These are phyloP conservation scores for Cutaneotrichosporon curvatum DNA, from an alignment of 1,284 basidiomycete species.

Conservation along the genomic window DNA sequence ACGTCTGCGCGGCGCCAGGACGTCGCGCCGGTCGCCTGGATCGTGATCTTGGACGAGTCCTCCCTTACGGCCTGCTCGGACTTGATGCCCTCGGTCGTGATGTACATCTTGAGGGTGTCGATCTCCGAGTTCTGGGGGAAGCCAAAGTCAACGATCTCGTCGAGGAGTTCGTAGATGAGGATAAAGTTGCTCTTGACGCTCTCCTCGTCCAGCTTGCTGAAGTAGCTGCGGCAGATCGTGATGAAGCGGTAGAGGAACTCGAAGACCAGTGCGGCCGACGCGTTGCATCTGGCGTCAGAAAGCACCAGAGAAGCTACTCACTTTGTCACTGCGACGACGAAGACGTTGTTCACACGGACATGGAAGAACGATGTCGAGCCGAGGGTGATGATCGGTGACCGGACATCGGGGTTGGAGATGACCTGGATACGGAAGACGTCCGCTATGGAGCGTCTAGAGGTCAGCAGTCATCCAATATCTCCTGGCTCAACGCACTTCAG, in stretches of 20 bases:
- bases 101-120: slow-evolving; percentile 94
- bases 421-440: slow-evolving; percentile 98
- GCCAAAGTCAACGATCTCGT: slow-evolving; percentile 97
- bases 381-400: slow-evolving; percentile 94
- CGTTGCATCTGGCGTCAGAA: slow-evolving; percentile 65
- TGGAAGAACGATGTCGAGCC: slow-evolving; percentile 98
- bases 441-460: slow-evolving; percentile 92
- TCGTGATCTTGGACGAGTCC: slow-evolving; percentile 92
- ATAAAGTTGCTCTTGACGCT: slow-evolving; percentile 99
- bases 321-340: slow-evolving; percentile 92
- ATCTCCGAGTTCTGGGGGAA: slow-evolving; percentile 99
- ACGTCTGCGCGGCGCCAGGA: slow-evolving; percentile 91
- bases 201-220: slow-evolving; percentile 97
- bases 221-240: slow-evolving; percentile 85
- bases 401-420: slow-evolving; percentile 90
- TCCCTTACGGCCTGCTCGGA: slow-evolving; percentile 69
- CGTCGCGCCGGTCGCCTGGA: slow-evolving; percentile 88
- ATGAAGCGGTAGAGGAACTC: slow-evolving; percentile 97
- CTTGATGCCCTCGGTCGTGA: slow-evolving; percentile 93
- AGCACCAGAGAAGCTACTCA: slow-evolving; percentile 47
- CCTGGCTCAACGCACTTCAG: slow-evolving; percentile 63
- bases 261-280: slow-evolving; percentile 94
- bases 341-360: slow-evolving; percentile 88
- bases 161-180: slow-evolving; percentile 88
- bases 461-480: background rate